Evolutionary conservation across 2,329 filamentous ascomycete genomes (phyloP).

Genomic region (Cordyceps farinosa): DNA sequence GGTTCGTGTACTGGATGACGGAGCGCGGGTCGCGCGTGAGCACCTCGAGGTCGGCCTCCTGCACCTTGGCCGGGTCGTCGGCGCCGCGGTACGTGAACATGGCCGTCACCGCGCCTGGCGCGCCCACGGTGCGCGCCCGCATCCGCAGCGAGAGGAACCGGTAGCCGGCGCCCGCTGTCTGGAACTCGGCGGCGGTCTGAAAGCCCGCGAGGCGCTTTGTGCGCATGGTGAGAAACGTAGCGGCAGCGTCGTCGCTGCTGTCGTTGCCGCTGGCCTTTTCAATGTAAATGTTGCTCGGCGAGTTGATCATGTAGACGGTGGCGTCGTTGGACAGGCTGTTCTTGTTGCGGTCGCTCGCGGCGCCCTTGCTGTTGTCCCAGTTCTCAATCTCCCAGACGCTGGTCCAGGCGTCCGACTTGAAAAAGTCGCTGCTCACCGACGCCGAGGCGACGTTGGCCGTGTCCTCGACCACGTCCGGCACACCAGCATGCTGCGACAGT

Average conservation of each 20-base stretch:
- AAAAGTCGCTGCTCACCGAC: conserved; percentile 37
- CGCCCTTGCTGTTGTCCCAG: conserved; percentile 29
- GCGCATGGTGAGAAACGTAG: conserved; percentile 47
- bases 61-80: conserved; percentile 36
- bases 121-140: conserved; percentile 47
- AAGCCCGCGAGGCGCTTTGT: conserved; percentile 42
- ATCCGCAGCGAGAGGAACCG: conserved; percentile 42
- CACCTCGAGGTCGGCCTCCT: conserved; percentile 53
- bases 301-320: conserved; percentile 38
- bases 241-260: conserved; percentile 24
- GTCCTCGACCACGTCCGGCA: conserved; percentile 32
- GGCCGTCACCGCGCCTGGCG: conserved; percentile 47
- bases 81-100: conserved; percentile 49
- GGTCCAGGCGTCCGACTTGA: conserved; percentile 34
- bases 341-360: neutral
- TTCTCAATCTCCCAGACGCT: conserved; percentile 20
- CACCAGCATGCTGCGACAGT: conserved; percentile 36
- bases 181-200: conserved; percentile 48
- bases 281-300: conserved; percentile 45
- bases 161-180: conserved; percentile 31
- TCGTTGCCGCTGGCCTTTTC: conserved; percentile 41
- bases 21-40: conserved; percentile 44
- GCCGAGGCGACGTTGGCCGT: conserved; percentile 28
- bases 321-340: conserved; percentile 27
- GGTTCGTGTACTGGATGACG: conserved; percentile 56